Percentiles rank a stretch among this genome's conserved stretches.
Evolutionary conservation across 1,284 basidiomycete species (phyloP).

Genomic region (Cryptococcus maquisensis): DNA sequence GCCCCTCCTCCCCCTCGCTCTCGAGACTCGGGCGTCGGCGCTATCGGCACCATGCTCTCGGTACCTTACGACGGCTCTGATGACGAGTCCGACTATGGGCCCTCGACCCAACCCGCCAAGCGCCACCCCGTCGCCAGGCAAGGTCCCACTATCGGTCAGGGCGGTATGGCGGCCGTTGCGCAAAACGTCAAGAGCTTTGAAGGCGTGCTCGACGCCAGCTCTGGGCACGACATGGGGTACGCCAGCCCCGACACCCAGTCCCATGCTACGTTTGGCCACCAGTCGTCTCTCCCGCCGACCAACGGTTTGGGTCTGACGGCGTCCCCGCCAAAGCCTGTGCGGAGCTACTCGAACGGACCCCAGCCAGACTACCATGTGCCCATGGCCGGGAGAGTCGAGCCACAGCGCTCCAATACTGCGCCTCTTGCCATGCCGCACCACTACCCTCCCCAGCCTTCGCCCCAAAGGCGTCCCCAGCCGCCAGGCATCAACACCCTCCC

Average conservation of each 20-base stretch:
- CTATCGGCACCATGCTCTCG: conserved; percentile 25
- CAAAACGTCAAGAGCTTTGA: conserved; percentile 8
- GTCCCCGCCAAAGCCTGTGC: neutral
- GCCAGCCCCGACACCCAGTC: conserved; percentile 7
- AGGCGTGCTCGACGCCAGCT: conserved; percentile 4
- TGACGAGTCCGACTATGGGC: conserved; percentile 11
- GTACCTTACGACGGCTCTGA: conserved; percentile 18
- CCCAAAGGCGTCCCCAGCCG: neutral
- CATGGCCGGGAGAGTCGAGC: neutral
- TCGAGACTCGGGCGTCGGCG: conserved; percentile 14
- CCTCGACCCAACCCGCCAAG: neutral
- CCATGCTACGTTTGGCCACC: conserved; percentile 1
- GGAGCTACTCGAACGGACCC: neutral
- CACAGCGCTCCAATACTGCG: neutral
- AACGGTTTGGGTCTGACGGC: neutral
- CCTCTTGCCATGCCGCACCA: neutral
- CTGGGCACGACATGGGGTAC: neutral
- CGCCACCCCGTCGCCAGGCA: neutral
- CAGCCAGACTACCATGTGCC: neutral
- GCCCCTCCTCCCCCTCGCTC: neutral
- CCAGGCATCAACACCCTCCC: conserved; percentile 2
- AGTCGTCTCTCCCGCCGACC: neutral
- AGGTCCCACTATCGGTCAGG: neutral
- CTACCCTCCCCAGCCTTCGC: conserved; percentile 2
- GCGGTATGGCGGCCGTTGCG: neutral